Evolutionary conservation across 202 grass and related monocot genomes (phyloP).

Genomic region (Schoenoplectus tabernaemontani): DNA sequence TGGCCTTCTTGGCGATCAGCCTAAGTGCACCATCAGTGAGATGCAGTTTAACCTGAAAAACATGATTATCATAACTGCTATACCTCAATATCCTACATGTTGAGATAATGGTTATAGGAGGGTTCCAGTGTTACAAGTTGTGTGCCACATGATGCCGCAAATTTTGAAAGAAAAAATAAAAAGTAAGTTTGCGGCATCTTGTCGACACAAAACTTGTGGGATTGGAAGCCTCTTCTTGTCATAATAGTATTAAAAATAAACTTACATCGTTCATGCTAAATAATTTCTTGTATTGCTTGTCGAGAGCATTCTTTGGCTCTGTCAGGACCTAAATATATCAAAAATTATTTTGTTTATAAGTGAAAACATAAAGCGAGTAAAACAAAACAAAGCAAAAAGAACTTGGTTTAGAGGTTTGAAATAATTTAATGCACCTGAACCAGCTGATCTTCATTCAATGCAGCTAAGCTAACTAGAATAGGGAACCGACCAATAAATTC

Average conservation of each 20-base stretch:
- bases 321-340: constrained; percentile 60
- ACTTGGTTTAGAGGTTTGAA: neutral
- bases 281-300: constrained; percentile 97
- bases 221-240: no score
- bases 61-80: constrained; percentile 15
- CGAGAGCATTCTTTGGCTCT: constrained; percentile 90
- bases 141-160: no score
- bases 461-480: constrained; percentile 76
- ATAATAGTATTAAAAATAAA: constrained; percentile 19
- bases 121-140: no score
- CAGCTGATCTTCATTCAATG: constrained; percentile 86
- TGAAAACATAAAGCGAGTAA: neutral
- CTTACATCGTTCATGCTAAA: constrained; percentile 97
- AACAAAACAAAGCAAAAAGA: no score
- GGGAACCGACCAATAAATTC: constrained; percentile 99
- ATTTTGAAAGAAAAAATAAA: no score
- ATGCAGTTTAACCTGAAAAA: constrained; percentile 95
- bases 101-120: no score
- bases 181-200: no score
- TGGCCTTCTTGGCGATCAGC: constrained; percentile 84
- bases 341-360: constrained; percentile 2
- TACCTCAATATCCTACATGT: neutral
- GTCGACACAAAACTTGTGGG: no score
- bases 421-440: constrained; percentile 56
- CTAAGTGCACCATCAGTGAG: constrained; percentile 80